Conservation (phyloP, 352 stramenopile species). For the Globisporangium nunn region DNA sequence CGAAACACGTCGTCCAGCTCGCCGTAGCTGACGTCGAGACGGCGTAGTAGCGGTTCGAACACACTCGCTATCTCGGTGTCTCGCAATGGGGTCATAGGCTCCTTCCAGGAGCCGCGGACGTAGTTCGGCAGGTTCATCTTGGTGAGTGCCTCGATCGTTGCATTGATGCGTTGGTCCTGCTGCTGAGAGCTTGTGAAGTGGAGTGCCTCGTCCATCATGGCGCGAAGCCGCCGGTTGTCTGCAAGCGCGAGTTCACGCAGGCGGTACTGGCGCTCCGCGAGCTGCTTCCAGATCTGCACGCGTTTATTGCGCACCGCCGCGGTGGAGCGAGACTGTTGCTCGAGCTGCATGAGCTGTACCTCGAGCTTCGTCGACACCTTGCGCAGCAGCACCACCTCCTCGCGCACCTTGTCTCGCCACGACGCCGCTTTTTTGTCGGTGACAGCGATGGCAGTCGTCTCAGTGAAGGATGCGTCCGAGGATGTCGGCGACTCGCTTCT, state of each 20-base stretch:
- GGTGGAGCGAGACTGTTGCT: not conserved
- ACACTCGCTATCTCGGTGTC: not conserved
- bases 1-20: constrained; percentile 6
- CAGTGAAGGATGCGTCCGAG: not conserved
- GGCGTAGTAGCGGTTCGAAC: constrained; percentile 1
- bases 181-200: not conserved
- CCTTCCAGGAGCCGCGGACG: not conserved
- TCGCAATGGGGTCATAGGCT: not conserved
- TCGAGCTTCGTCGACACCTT: not conserved
- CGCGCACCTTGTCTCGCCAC: constrained; percentile 2
- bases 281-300: not conserved
- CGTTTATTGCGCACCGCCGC: not conserved
- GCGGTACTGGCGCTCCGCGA: constrained; percentile 2
- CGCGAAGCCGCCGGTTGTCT: constrained; percentile 10
- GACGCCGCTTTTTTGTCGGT: not conserved
- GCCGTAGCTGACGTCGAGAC: constrained; percentile 1
- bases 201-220: constrained; percentile 4
- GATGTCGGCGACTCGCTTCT: not conserved
- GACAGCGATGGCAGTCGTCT: not conserved
- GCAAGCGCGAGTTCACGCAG: constrained; percentile 2
- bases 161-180: not conserved
- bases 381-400: constrained; percentile 4
- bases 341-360: constrained; percentile 1
- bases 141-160: not conserved
- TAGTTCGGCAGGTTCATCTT: constrained; percentile 3